Evolutionary conservation across 2,329 filamentous ascomycete species (phyloP).

Genomic region (Sclerotinia trifoliorum): DNA sequence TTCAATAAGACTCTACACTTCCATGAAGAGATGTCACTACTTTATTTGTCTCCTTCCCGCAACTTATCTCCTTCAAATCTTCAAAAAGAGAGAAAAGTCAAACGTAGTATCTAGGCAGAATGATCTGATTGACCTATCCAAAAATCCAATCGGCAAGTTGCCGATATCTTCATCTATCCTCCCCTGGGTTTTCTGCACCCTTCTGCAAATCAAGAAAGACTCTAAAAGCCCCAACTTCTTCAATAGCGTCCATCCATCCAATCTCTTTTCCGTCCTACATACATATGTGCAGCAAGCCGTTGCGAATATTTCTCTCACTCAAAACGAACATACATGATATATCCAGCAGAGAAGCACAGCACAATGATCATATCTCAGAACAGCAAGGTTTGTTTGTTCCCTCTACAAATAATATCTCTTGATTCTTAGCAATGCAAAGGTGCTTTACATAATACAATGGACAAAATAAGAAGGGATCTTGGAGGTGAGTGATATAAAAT

Average conservation of each 20-base stretch:
- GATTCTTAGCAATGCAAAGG: background rate
- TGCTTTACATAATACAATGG: background rate
- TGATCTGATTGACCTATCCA: background rate
- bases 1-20: background rate
- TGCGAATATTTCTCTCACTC: background rate
- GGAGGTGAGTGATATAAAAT: background rate
- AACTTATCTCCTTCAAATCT: no score
- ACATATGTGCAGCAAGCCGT: slow-evolving; percentile 1
- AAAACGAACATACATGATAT: background rate
- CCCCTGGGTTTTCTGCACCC: background rate
- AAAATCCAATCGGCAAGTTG: slow-evolving; percentile 10
- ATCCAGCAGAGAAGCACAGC: background rate
- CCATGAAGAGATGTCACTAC: background rate
- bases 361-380: background rate
- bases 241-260: background rate
- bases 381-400: background rate
- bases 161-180: slow-evolving; percentile 6
- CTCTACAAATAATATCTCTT: background rate
- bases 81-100: background rate
- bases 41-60: background rate
- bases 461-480: background rate
- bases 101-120: background rate
- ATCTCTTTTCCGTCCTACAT: background rate
- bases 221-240: background rate
- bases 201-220: background rate